Conservation (phyloP, 2,329 filamentous ascomycete species). For the Fusarium subtropicale region DNA sequence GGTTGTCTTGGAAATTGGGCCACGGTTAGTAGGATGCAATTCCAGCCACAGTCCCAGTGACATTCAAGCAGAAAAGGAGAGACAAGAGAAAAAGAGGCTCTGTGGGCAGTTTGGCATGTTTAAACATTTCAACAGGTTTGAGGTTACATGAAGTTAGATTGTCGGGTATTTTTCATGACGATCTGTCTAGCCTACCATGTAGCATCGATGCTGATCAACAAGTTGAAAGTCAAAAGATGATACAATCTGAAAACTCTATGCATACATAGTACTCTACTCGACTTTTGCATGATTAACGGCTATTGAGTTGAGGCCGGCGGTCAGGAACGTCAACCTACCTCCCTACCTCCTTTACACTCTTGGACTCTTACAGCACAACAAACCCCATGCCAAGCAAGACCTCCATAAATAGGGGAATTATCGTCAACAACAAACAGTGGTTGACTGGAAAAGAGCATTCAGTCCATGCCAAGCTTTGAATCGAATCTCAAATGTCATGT, state of each 20-base stretch:
- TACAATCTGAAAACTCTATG: neutral
- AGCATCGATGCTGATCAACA: neutral
- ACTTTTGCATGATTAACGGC: neutral
- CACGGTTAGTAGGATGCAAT: conserved; percentile 8
- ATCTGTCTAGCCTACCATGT: neutral
- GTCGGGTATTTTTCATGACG: conserved; percentile 7
- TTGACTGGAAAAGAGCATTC: neutral
- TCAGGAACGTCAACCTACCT: neutral
- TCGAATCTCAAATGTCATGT: conserved; percentile 30
- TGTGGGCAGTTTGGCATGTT: neutral
- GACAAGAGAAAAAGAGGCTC: conserved; percentile 6
- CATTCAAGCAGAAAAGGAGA: neutral
- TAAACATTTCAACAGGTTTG: conserved; percentile 3
- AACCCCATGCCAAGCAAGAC: neutral
- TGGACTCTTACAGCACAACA: neutral
- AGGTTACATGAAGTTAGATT: conserved; percentile 7
- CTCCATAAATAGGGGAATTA: neutral
- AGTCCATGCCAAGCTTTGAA: conserved; percentile 28
- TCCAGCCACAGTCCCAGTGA: neutral
- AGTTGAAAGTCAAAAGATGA: neutral
- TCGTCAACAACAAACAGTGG: neutral
- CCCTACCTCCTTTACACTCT: neutral
- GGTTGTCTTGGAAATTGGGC: conserved; percentile 12
- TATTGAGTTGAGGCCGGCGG: neutral
- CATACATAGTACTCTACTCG: neutral